Evolutionary conservation across 768 basidiomycete genomes (phyloP).

Genomic region (Pleurotus platypus): DNA sequence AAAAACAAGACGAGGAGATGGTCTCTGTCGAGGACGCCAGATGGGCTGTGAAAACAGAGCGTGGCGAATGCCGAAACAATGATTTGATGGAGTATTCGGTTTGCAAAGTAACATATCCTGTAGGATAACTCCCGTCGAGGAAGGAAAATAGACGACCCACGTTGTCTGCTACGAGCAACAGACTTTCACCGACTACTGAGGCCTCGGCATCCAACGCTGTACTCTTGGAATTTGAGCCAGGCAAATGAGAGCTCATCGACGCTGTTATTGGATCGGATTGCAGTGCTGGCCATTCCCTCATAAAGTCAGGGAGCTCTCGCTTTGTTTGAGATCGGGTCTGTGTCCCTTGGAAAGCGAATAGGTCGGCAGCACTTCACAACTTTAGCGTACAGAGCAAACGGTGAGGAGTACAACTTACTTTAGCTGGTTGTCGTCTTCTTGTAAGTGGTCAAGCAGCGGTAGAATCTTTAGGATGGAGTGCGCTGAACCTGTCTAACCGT

Average conservation of each 20-base stretch:
- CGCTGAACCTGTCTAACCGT: conserved; percentile 68
- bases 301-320: conserved; percentile 50
- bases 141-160: conserved; percentile 58
- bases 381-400: conserved; percentile 9
- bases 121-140: conserved; percentile 72
- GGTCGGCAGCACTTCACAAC: conserved; percentile 58
- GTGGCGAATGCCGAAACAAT: conserved; percentile 44
- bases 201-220: conserved; percentile 39
- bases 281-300: conserved; percentile 69
- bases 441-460: conserved; percentile 68
- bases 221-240: conserved; percentile 26
- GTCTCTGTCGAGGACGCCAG: conserved; percentile 22
- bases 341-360: conserved; percentile 78
- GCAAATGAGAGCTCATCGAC: conserved; percentile 50
- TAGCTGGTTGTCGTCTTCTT: conserved; percentile 61
- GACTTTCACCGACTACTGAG: conserved; percentile 56
- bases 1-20: conserved; percentile 26
- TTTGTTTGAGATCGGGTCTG: conserved; percentile 45
- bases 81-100: conserved; percentile 25
- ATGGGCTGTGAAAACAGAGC: conserved; percentile 49
- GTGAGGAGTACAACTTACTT: conserved; percentile 45
- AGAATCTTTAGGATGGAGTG: conserved; percentile 65
- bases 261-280: conserved; percentile 50
- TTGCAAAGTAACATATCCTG: conserved; percentile 51
- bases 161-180: conserved; percentile 60